A percentile compares a stretch with the other conserved stretches of the same genome.
Conservation (phyloP, 306 rosid genomes). For the Cicer yamashitae region DNA sequence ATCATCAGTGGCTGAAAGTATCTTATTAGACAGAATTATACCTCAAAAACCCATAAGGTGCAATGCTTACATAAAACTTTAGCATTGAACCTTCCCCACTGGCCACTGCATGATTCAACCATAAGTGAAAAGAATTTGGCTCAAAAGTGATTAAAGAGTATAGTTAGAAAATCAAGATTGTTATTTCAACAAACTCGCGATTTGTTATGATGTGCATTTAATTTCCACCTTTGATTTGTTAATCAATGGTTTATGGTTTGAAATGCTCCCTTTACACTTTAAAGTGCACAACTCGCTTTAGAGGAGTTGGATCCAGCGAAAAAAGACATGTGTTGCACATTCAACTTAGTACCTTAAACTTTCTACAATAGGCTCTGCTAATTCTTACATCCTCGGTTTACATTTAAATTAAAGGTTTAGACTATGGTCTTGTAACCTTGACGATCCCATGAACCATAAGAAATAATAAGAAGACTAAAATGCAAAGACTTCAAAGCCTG, state of each 20-base stretch:
- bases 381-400: not conserved
- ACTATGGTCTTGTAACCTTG: not conserved
- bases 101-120: not conserved
- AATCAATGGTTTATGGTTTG: no score
- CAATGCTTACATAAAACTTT: not conserved
- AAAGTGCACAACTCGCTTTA: no score
- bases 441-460: constrained; percentile 31
- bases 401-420: not conserved
- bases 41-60: not conserved
- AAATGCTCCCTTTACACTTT: no score
- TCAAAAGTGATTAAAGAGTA: no score
- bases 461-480: not conserved
- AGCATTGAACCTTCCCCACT: not conserved
- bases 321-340: constrained; percentile 1
- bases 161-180: no score
- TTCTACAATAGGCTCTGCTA: not conserved
- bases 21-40: constrained; percentile 9
- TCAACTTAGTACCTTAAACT: constrained; percentile 23
- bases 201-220: no score
- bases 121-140: not conserved
- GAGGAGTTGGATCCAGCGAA: no score
- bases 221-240: no score
- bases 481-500: constrained; percentile 4
- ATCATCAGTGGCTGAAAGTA: constrained; percentile 10
- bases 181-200: no score